Base-by-base conservation (phyloP, 2,329 filamentous ascomycete species). In the Penicillium capsulatum region DNA sequence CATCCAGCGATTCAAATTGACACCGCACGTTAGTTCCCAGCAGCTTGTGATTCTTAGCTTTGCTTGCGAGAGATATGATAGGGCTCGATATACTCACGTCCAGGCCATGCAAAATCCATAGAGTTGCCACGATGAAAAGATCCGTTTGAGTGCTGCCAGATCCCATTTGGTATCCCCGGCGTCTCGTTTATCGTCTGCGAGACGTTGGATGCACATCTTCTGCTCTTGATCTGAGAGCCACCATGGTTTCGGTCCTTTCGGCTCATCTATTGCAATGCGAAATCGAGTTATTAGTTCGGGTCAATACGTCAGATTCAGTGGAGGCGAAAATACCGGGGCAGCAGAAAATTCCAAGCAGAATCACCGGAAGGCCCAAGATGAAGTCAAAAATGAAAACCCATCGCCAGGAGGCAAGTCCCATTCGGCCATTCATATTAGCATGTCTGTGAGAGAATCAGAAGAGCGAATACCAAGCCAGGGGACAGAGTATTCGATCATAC, bases 351-450 rank as follows among this genome's bases (percentile, higher is more conserved):
- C 64, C 65, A 19, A 60, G 61, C 3, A 67, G 33, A 4, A 54
- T 61, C 3, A 71, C 63, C 1, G 69, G 68, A 4, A 71, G 57
- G 2, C 70, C 72, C 46, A 78, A 75, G 34, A 75, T 57, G 1
- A 70, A 71, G 49, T 77, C 73, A 26, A 77, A 71, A 34, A 79
- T 72, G 45, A 79, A 79, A 0, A 79, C 63, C 74, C 71, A 74
- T 47, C 67, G 64, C 71, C 70, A 75, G 0, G 72, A 73, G 0
- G 65, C 57, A 37, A 70, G 63, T 0, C 74, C 74, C 17, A 53
- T 7, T 7, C 7, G 7, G 11, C 11, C 7, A 11, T 24, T 24
- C 22, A 24, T 24, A 11, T 24, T 24, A 7, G 7, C 11, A 11
- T 24, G 11, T 11, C 22, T 24, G 22, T 24, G 7, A 7, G 7